phyloP scores from a whole-genome alignment of 352 stramenopile species.

The Globisporangium sylvaticum region DNA sequence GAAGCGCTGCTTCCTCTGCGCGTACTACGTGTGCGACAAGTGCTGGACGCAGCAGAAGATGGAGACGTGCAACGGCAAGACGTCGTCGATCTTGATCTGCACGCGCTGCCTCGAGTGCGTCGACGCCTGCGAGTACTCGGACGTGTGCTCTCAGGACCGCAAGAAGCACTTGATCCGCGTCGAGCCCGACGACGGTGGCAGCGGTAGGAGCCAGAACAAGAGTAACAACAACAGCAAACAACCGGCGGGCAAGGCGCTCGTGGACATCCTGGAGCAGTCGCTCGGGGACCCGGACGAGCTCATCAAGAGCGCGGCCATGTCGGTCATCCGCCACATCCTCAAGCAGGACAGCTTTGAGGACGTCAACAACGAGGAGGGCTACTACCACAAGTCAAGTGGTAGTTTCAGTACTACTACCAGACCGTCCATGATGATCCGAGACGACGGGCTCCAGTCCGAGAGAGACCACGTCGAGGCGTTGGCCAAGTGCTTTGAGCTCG shows the following conservation, averaged over 20 bases:
- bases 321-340: conserved; percentile 33
- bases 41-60: conserved; percentile 39
- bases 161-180: neutral
- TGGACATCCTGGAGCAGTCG: conserved; percentile 18
- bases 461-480: neutral
- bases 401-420: neutral
- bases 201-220: too few species aligned
- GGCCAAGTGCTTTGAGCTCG: neutral
- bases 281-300: conserved; percentile 19
- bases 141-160: conserved; percentile 15
- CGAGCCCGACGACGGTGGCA: neutral
- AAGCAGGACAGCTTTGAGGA: conserved; percentile 6
- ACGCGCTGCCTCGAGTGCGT: conserved; percentile 42
- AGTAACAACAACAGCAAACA: neutral
- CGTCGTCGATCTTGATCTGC: conserved; percentile 31
- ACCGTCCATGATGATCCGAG: neutral
- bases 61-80: conserved; percentile 34
- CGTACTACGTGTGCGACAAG: conserved; percentile 40
- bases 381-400: neutral
- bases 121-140: conserved; percentile 35
- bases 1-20: conserved; percentile 39
- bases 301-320: conserved; percentile 28
- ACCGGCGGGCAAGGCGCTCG: neutral
- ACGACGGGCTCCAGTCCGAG: neutral
- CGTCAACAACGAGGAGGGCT: neutral